Percentiles rank a stretch among this genome's conserved stretches.
Conservation (phyloP, 2,329 filamentous ascomycete genomes). For the Ilyonectria destructans region DNA sequence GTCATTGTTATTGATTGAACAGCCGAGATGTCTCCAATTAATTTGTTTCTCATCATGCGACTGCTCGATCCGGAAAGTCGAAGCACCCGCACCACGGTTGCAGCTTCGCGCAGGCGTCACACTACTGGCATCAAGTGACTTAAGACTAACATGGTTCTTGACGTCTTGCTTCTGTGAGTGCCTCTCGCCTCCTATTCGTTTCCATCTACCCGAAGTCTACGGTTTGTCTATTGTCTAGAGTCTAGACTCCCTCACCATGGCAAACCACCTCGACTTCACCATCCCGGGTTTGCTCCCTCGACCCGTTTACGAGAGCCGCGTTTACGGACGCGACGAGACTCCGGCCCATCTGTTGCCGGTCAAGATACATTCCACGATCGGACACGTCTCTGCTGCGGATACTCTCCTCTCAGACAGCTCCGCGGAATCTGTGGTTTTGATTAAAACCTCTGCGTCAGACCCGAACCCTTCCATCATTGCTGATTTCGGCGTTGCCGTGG, state of each 20-base stretch:
- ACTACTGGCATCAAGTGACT: slow-evolving; percentile 4
- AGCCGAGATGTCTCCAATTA: not conserved
- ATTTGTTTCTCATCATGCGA: not conserved
- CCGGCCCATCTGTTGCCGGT: not conserved
- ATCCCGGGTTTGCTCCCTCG: not conserved
- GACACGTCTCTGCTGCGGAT: not conserved
- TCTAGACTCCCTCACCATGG: not conserved
- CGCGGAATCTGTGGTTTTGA: not conserved
- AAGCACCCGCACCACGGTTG: not conserved
- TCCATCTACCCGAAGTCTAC: not conserved
- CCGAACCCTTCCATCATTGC: not conserved
- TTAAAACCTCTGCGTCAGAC: not conserved
- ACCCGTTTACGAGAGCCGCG: slow-evolving; percentile 4
- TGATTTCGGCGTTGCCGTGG: not conserved
- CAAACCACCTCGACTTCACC: slow-evolving; percentile 6
- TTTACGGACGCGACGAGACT: slow-evolving; percentile 3
- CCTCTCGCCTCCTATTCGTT: not conserved
- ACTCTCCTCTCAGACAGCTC: not conserved
- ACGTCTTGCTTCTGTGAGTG: not conserved
- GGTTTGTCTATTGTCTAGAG: not conserved
- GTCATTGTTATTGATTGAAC: not conserved
- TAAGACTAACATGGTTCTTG: not conserved
- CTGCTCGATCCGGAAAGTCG: not conserved
- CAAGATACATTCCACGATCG: not conserved
- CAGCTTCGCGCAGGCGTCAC: not conserved